Base-by-base conservation (phyloP, 2,329 filamentous ascomycete species). In the Penicillium expansum region DNA sequence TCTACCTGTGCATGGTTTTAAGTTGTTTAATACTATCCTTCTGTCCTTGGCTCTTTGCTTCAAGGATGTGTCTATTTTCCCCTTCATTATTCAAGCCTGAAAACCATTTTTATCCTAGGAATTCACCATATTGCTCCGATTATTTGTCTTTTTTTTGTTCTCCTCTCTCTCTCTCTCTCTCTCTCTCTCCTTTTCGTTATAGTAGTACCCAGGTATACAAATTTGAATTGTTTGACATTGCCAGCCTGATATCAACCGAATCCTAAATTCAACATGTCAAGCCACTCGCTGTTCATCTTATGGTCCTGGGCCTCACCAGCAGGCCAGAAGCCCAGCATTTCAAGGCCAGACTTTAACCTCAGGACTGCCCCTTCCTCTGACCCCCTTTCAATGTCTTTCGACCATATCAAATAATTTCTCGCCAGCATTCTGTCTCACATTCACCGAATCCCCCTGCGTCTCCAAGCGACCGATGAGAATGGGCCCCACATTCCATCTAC, bases 21-120 rank as follows among this genome's bases (percentile, higher is more conserved):
- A 51, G 59, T 54, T 66, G 62, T 67, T 66, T 67, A 67, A 67
- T 67, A 66, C 44, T 66, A 59, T 65, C 52, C 33, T 58, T 56
- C 32, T 57, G 32, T n/a, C 54, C 48, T 48, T 50, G 38, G 45
- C 42, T 43, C 47, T 52, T 49, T 37, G 53, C 38, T 52, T 20
- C 20, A 47, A 51, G 39, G 48, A 33, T 44, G 43, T 53, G 16
- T 59, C 16, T 38, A 56, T 52, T 55, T 22, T 32, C 39, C 1
- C 35, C 52, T 54, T 38, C n/a, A 45, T 44, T 32, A 35, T 52
- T 29, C 39, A 39, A 9, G 14, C 16, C 16, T 2, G 5, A 14
- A 29, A 48, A 6, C 3, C n/a, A 7, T 7, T 13, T 13, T 11
- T 29, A 14, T 18, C 13, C n/a, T 11, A 22, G 24, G 14, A 42